A percentile compares a stretch with the other conserved stretches of the same genome.
phyloP scores from a whole-genome alignment of 2,329 filamentous ascomycete species.

The Zalaria sp. region DNA sequence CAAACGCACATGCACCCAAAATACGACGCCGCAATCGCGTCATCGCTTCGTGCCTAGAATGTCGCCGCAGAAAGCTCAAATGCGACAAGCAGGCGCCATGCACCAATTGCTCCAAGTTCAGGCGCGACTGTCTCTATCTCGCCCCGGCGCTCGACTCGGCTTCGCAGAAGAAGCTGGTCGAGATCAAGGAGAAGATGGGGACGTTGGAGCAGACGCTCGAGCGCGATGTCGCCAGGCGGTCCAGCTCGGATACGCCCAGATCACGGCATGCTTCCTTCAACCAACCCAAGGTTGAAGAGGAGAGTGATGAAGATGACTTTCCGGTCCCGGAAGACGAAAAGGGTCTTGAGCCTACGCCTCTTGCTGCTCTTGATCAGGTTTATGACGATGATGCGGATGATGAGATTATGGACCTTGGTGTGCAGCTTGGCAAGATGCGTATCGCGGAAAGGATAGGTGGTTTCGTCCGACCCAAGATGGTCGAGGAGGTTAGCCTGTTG shows the following conservation, averaged over 20 bases:
- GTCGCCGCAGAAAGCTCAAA: slow-evolving; percentile 61
- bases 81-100: slow-evolving; percentile 65
- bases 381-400: slow-evolving; percentile 54
- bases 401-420: slow-evolving; percentile 57
- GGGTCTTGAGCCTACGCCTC: slow-evolving; percentile 46
- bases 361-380: slow-evolving; percentile 50
- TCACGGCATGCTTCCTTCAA: background rate
- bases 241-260: slow-evolving; percentile 4
- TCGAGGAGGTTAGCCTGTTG: slow-evolving; percentile 45
- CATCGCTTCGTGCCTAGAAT: slow-evolving; percentile 57
- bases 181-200: slow-evolving; percentile 69
- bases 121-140: slow-evolving; percentile 47
- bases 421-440: slow-evolving; percentile 55
- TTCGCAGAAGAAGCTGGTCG: slow-evolving; percentile 54
- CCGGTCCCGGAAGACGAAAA: slow-evolving; percentile 38
- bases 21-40: slow-evolving; percentile 49
- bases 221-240: slow-evolving; percentile 44
- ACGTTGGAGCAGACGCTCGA: slow-evolving; percentile 56
- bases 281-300: slow-evolving; percentile 29
- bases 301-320: slow-evolving; percentile 39
- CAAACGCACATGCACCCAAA: slow-evolving; percentile 6
- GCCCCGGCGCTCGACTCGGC: slow-evolving; percentile 54
- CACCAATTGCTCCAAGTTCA: slow-evolving; percentile 44
- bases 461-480: slow-evolving; percentile 54
- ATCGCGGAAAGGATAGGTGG: slow-evolving; percentile 64